Base-by-base conservation (phyloP, 257 asterid species). In the Ligustrum vulgare region DNA sequence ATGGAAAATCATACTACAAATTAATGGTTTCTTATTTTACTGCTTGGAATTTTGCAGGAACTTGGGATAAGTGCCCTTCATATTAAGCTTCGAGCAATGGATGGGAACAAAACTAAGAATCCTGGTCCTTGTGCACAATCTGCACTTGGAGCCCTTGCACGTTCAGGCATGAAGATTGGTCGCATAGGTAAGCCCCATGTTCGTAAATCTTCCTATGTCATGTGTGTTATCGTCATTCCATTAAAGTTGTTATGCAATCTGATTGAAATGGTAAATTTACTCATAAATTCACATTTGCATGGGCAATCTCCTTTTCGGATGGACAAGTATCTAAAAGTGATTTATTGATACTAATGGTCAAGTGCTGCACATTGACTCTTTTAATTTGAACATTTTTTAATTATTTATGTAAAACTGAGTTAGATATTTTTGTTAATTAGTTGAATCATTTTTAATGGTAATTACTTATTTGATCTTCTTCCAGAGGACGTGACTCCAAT, bases 111-210 rank as follows among this genome's bases (percentile, higher is more conserved):
- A 39, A 86, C 88, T 4, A 86, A 86, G 84, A 83, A 88, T 23
- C 90, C 88, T 36, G 90, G 90, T 23, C 90, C 90, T 63, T 86
- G 90, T 77, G 90, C 90, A 7, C 90, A 86, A 56, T 83, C 90
- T 33, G 90, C 90, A 23, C 87, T 86, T 23, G 72, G 90, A 15
- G 90, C 90, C 41, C 87, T 86, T 82, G 89, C 89, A 54, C 89
- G 89, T 35, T 83, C 89, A 0, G 89, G 89, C 80, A 86, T 86
- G 89, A 86, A 86, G 78, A 83, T 86, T 81, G 90, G 90, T 49
- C 90, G 90, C 43, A 86, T 86, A 79, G 90, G 88, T 83, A 8
- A 11, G 31, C 5, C 22, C 33, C 23, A 22, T 58, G 66, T 22
- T 22, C 13, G 0, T 3, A 8, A 58, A 6, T 58, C 16, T 2